Evolutionary conservation across 2,329 filamentous ascomycete genomes (phyloP), one percentile per base, ranked within the genome.

Genomic region (Apiospora aurea): DNA sequence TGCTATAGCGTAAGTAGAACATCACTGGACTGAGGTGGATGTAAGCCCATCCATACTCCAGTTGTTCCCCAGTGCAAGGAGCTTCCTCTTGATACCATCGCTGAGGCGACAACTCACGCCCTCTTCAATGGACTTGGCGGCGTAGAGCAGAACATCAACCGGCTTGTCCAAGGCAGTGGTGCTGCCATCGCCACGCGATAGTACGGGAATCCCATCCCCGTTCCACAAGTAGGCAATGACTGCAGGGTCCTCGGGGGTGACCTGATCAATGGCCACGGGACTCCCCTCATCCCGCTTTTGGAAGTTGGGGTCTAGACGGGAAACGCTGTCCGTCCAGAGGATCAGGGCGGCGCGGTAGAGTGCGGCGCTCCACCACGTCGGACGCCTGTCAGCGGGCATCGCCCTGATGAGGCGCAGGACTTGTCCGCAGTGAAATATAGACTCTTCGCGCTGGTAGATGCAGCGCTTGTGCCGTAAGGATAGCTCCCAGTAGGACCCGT

Each of bases 301-400:
- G 74, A 84, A 82, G 74, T 75, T 79, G 38, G 74, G 77, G 72
- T 90, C 86, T 72, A 87, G 83, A 72, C 86, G 85, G 7, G 83
- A 84, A 71, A 92, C 80, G 75, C 89, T 88, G 75, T 92, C 89
- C 2, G 87, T 85, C 90, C 90, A 92, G 2, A 92, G 82, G 53
- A 91, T 87, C 71, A 92, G 82, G 4, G 86, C 86, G 1, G 87
- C 91, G n/a, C 92, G 89, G 78, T 94, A 93, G 53, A 93, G 83
- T 3, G 91, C 91, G 1, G 87, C 88, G n/a, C 90, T 84, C 91
- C 91, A 94, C 92, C 92, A 94, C 49, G 87, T 88, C 7, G 92
- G 92, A 29, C 90, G 87, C 3, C 88, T 84, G 68, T 89, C 87
- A 43, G 83, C 82, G 2, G 89, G 86, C 87, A 93, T 92, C 18